A percentile compares a stretch with the other conserved stretches of the same genome.
phyloP scores from a whole-genome alignment of 192 early-diverging fungal species.

The Entomortierella chlamydospora region DNA sequence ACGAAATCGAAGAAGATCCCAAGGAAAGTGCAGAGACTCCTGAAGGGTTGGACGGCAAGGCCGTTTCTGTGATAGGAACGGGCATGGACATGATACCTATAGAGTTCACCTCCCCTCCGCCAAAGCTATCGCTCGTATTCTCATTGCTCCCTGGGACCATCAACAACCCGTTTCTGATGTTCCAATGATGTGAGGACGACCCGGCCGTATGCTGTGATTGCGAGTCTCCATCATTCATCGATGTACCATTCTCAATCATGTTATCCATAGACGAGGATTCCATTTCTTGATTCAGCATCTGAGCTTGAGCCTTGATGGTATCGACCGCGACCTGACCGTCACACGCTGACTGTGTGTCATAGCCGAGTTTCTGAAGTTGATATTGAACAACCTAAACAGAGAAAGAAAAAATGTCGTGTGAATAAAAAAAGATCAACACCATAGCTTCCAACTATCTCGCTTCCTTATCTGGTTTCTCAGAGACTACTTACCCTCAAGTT shows the following conservation, averaged over 20 bases:
- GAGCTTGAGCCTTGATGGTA: slow-evolving; percentile 38
- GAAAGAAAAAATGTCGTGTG: background rate
- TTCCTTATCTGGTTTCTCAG: too few relatives aligned
- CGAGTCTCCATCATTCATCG: too few relatives aligned
- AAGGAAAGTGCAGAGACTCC: background rate
- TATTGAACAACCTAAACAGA: slow-evolving; percentile 60
- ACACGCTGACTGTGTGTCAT: slow-evolving; percentile 57
- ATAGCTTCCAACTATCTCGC: background rate
- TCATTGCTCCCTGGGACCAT: slow-evolving; percentile 17
- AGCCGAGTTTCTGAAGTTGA: slow-evolving; percentile 66
- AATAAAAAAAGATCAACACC: slow-evolving; percentile 3
- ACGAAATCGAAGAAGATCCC: too few relatives aligned
- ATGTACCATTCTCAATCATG: too few relatives aligned
- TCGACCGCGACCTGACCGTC: slow-evolving; percentile 71
- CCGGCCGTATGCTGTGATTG: too few relatives aligned
- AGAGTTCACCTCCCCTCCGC: slow-evolving; percentile 14
- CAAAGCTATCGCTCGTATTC: slow-evolving; percentile 31
- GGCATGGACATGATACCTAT: too few relatives aligned
- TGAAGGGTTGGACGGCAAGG: background rate
- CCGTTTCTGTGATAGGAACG: background rate
- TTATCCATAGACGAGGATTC: background rate
- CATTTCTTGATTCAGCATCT: slow-evolving; percentile 3
- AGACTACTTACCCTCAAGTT: slow-evolving; percentile 57
- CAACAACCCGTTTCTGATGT: slow-evolving; percentile 6
- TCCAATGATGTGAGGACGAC: slow-evolving; percentile 1